Evolutionary conservation across 108 stramenopile genomes (phyloP).

Genomic region (Fragilaria radians): DNA sequence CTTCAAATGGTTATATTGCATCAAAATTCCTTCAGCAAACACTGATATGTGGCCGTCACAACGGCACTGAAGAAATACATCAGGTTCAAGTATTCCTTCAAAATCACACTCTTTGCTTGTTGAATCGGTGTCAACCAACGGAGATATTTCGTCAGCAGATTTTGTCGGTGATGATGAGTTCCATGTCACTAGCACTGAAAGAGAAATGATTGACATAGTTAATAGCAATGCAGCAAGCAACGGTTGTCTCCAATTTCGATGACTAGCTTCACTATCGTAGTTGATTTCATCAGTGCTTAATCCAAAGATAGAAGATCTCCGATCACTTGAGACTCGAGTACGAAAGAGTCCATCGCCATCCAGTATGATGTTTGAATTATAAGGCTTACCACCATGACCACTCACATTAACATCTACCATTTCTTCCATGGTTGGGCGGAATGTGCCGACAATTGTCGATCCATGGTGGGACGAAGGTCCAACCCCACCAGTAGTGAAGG

Average conservation of each 20-base stretch:
- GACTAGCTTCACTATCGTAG: not conserved
- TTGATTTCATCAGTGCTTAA: not conserved
- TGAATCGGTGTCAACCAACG: not conserved
- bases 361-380: no score
- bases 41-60: not conserved
- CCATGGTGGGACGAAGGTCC: not conserved
- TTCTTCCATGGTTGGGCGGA: not conserved
- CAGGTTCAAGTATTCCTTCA: not conserved
- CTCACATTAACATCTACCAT: not conserved
- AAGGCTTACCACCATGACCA: not conserved
- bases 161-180: no score
- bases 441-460: not conserved
- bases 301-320: not conserved
- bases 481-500: no score
- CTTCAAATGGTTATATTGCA: not conserved
- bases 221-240: no score
- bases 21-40: not conserved
- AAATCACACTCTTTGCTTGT: not conserved
- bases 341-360: not conserved
- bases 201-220: no score
- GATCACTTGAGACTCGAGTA: not conserved
- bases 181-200: no score
- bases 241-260: no score
- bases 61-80: not conserved
- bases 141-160: no score